phyloP scores from a whole-genome alignment of 2,329 filamentous ascomycete genomes.

The Trichoderma atroviride region DNA sequence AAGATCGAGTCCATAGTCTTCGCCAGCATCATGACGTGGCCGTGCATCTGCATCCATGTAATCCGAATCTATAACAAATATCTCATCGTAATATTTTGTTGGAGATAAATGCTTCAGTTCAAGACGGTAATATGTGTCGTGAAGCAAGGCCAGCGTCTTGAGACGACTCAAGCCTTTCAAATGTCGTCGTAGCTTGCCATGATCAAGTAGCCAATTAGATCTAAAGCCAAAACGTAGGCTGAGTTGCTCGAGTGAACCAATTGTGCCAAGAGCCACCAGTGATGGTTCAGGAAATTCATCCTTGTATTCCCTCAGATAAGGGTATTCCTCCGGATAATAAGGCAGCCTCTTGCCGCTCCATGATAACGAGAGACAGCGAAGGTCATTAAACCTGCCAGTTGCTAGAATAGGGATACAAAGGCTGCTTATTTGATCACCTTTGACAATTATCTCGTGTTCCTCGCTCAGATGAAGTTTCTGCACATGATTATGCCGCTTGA shows the following conservation, averaged over 20 bases:
- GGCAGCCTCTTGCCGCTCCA: not conserved
- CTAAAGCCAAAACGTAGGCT: not conserved
- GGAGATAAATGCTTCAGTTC: not conserved
- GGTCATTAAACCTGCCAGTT: not conserved
- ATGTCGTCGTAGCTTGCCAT: not conserved
- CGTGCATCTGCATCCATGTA: not conserved
- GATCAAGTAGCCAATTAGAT: slow-evolving; percentile 26
- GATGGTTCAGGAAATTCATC: not conserved
- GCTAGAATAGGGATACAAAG: slow-evolving; percentile 25
- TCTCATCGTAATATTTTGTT: not conserved
- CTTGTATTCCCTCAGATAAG: not conserved
- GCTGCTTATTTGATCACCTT: slow-evolving; percentile 20
- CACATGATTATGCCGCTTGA: not conserved
- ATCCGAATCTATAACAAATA: not conserved
- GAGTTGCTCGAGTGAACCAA: slow-evolving; percentile 28
- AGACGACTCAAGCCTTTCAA: slow-evolving; percentile 13
- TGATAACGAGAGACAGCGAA: slow-evolving; percentile 26
- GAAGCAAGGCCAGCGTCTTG: slow-evolving; percentile 18
- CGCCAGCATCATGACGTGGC: not conserved
- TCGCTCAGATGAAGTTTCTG: not conserved
- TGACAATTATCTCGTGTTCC: not conserved
- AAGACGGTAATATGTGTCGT: slow-evolving; percentile 22
- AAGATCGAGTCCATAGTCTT: not conserved
- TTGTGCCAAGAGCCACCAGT: not conserved
- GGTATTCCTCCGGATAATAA: too few relatives aligned